Evolutionary conservation across 768 basidiomycete species (phyloP).

Genomic region (Agrocybe praecox): DNA sequence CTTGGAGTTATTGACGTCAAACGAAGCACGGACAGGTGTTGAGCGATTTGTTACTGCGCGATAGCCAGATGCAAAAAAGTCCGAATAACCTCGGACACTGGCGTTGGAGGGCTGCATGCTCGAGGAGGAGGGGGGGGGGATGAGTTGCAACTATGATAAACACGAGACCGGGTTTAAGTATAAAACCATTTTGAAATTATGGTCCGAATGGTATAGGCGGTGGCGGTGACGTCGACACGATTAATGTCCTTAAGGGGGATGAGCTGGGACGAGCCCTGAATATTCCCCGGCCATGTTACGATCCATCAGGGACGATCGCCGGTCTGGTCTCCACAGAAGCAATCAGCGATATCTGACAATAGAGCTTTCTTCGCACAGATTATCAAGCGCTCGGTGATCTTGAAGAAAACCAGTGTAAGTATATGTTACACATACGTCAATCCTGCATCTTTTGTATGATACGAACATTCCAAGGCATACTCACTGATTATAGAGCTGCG

Average conservation of each 20-base stretch:
- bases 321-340: constrained; percentile 15
- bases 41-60: constrained; percentile 34
- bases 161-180: constrained; percentile 1
- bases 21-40: constrained; percentile 8
- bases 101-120: constrained; percentile 13
- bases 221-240: constrained; percentile 31
- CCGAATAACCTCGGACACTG: constrained; percentile 39
- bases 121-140: constrained; percentile 1
- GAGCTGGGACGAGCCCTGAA: constrained; percentile 10
- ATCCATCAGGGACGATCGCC: constrained; percentile 13
- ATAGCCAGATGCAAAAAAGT: constrained; percentile 51
- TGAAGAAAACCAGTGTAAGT: background rate
- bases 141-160: constrained; percentile 1
- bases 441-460: background rate
- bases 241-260: constrained; percentile 15
- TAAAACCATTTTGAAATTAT: constrained; percentile 5
- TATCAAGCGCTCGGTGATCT: background rate
- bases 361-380: background rate
- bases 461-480: background rate
- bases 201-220: constrained; percentile 10
- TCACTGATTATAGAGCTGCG: background rate
- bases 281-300: constrained; percentile 6
- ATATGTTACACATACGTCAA: background rate
- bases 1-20: constrained; percentile 2
- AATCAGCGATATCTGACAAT: constrained; percentile 10